phyloP scores from a whole-genome alignment of 805 yeast species.

The Pichia pseudocactophila region DNA sequence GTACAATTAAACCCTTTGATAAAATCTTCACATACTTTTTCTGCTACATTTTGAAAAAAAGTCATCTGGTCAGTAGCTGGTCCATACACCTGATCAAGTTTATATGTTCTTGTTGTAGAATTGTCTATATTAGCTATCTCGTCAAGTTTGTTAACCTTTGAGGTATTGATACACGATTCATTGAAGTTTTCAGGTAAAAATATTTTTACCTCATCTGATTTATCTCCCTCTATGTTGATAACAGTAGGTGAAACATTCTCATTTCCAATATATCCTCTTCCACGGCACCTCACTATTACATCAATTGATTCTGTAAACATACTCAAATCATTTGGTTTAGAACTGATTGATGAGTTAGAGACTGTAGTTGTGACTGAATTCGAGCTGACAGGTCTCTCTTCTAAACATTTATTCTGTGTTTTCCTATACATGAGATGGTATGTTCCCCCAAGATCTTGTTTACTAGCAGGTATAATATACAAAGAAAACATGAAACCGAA shows the following conservation, averaged over 20 bases:
- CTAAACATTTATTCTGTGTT: background rate
- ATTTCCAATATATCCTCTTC: constrained; percentile 37
- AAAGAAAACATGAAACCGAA: too few species aligned
- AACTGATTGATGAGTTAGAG: background rate
- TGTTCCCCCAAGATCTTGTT: too few species aligned
- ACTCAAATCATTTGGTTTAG: background rate
- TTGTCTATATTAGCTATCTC: constrained; percentile 2
- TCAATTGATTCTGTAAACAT: constrained; percentile 7
- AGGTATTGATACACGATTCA: background rate
- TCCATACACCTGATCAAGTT: constrained; percentile 49
- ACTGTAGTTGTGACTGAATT: background rate
- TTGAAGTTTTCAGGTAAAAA: constrained; percentile 4
- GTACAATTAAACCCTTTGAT: constrained; percentile 46
- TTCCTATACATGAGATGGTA: background rate
- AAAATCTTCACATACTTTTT: constrained; percentile 41
- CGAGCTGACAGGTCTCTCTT: background rate
- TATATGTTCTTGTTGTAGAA: constrained; percentile 28
- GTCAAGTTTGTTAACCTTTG: background rate
- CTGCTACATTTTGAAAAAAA: constrained; percentile 38
- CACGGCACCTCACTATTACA: constrained; percentile 32
- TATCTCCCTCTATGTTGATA: constrained; percentile 36
- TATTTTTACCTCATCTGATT: constrained; percentile 8
- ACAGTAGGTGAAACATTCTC: constrained; percentile 37
- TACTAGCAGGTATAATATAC: too few species aligned
- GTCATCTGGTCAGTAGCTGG: constrained; percentile 41